Evolutionary conservation across 106 monocot species (phyloP), one percentile per base, ranked within the genome.

Genomic region (Platanthera zijinensis): DNA sequence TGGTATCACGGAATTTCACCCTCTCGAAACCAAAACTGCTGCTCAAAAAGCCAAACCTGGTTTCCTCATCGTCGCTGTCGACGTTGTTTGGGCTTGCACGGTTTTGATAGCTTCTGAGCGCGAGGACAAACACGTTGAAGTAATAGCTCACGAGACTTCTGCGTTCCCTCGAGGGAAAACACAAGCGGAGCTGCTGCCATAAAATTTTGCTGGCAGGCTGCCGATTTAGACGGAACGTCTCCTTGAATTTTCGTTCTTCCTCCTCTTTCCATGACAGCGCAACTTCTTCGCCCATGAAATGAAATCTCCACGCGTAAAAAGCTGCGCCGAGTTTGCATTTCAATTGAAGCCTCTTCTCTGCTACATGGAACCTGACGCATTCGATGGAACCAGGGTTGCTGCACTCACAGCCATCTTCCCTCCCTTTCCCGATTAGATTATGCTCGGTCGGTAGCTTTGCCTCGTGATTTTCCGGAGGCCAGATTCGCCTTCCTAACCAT

Each of bases 221-320:
- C 8, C 63, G 77, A 74, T 83, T 85, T 46, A 17, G 53, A 8
- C 73, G 69, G 13, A 88, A 84, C 48, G 81, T 71, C 7, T 69
- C 52, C 75, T 90, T 94, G 78, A 99, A 99, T 71, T 73, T 85
- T 50, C 73, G 45, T 77, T 94, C 88, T 71, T 99, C 97, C 75
- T 83, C 86, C 46, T 81, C 84, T 14, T 83, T 89, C 97, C 97
- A 99, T 5, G 90, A 84, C 76, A 99, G 88, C 6, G 97, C 71
- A 51, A 99, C 82, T 81, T 94, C 97, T 82, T 99, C 97, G 7
- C 97, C 97, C 97, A 99, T 99, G 9, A 54, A 67, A 75, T 88
- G 48, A 72, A 99, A 99, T 56, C 77, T 85, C 97, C 91, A 88
- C 48, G 30, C 12, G 73, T 84, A 71, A 77, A 99, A 99, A 22